These are phyloP conservation scores for Phellopilus nigrolimitatus DNA, from an alignment of 1,284 basidiomycete genomes.

Conservation along the genomic window DNA sequence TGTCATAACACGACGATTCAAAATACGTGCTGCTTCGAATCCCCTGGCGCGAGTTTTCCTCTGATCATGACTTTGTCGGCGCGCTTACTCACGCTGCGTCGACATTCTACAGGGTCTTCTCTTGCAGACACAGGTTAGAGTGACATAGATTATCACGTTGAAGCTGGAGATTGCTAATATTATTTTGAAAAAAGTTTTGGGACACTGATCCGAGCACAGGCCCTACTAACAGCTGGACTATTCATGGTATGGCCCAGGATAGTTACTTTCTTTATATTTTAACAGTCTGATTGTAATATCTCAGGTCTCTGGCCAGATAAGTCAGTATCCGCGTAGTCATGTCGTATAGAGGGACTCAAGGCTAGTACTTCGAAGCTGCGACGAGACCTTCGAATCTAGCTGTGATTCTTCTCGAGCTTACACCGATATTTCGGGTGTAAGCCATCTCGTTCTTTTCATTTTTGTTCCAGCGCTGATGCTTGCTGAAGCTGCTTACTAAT, in stretches of 20 bases:
- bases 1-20: conserved; percentile 42
- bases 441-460: conserved; percentile 21
- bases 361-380: conserved; percentile 52
- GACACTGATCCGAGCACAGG: conserved; percentile 59
- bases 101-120: conserved; percentile 49
- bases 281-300: conserved; percentile 3
- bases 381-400: conserved; percentile 54
- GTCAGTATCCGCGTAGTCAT: conserved; percentile 34
- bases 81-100: too few species aligned
- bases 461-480: neutral
- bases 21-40: conserved; percentile 49
- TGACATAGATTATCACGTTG: neutral
- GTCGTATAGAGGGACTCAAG: neutral
- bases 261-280: neutral
- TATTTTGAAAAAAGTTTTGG: conserved; percentile 42
- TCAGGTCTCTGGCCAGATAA: conserved; percentile 68
- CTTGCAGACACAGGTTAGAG: conserved; percentile 54
- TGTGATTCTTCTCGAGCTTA: conserved; percentile 66
- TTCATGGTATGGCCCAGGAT: conserved; percentile 50
- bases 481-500: conserved; percentile 48
- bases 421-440: conserved; percentile 48
- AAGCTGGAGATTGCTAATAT: conserved; percentile 2
- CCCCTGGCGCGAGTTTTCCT: conserved; percentile 36
- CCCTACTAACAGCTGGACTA: conserved; percentile 67
- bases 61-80: too few species aligned